Percentiles rank a stretch among this genome's conserved stretches.
Evolutionary conservation across 305 asterid genomes (phyloP).

Genomic region (Solanum hybrid): DNA sequence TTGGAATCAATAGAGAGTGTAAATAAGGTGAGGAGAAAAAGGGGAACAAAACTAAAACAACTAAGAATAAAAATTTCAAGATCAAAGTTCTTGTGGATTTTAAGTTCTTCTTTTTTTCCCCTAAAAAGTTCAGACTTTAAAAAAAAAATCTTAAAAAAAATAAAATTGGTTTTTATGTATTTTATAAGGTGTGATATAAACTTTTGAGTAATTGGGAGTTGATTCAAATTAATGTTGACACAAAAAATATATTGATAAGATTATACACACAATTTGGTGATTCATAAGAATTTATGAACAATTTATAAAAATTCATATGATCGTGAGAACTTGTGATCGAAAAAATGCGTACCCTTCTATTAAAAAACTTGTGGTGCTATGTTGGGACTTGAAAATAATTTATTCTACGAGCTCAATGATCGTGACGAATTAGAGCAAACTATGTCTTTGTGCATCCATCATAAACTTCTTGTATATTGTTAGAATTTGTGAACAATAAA

Average conservation of each 20-base stretch:
- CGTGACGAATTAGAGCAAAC: not conserved
- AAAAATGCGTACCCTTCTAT: fast-evolving
- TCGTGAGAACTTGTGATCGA: not conserved
- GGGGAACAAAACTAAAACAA: not conserved
- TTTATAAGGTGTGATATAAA: not conserved
- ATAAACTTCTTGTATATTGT: not conserved
- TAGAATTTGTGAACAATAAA: not conserved
- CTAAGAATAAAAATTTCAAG: not conserved
- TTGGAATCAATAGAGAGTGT: not conserved
- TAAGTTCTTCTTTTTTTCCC: not conserved
- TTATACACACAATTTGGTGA: not conserved
- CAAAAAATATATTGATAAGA: not conserved
- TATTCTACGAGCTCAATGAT: not conserved
- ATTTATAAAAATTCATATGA: too few species aligned
- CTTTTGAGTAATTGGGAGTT: not conserved
- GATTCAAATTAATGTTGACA: not conserved
- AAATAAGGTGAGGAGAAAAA: not conserved
- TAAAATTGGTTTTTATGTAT: not conserved
- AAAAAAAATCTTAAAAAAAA: not conserved
- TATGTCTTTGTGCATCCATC: not conserved
- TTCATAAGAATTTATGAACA: not conserved
- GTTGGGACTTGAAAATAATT: not conserved
- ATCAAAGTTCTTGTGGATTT: not conserved
- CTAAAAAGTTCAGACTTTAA: fast-evolving
- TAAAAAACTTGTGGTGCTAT: not conserved